Base-by-base conservation (phyloP, 768 basidiomycete genomes). In the Phylloporus sp. region DNA sequence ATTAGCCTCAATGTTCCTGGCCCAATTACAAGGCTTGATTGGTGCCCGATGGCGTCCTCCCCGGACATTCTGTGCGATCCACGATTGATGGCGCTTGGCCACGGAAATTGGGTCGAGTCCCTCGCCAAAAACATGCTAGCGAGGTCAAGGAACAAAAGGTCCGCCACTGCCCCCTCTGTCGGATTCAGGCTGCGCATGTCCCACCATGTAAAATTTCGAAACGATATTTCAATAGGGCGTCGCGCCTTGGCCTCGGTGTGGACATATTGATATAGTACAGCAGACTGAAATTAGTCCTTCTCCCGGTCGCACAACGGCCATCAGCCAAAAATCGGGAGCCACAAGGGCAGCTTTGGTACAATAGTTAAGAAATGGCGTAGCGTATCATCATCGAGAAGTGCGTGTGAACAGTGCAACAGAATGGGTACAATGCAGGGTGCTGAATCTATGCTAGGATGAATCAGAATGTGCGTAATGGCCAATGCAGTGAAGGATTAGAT, bases 361-460 rank as follows among this genome's bases (percentile, higher is more conserved):
- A 49, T 61, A 64, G 49, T 59, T 64, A 62, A 39, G 59, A 40
- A 62, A 57, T 59, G 43, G 52, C 48, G 63, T 67, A 63, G 65
- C 53, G 63, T 64, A 67, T 57, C 60, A 56, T 64, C 52, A 44
- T 51, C 35, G n/a, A 41, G 44, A 48, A 66, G 55, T 60, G 58
- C 55, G 63, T 60, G 57, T 48, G 57, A 64, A 67, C 50, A 43
- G 57, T 64, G 63, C 58, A 53, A 56, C 58, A 38, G 49, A 65
- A 59, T 57, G 63, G 54, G 61, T 65, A 65, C 63, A 65, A 61
- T 67, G 61, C 59, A 58, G 51, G n/a, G 31, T 66, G 63, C 52
- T 62, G 61, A 59, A 62, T 65, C 59, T 67, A 65, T 65, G 63
- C 66, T 58, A 67, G 64, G 60, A 62, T 67, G 65, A 60, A 62